These are phyloP conservation scores for Boletus edulis DNA, from an alignment of 768 basidiomycete genomes.

Conservation along the genomic window DNA sequence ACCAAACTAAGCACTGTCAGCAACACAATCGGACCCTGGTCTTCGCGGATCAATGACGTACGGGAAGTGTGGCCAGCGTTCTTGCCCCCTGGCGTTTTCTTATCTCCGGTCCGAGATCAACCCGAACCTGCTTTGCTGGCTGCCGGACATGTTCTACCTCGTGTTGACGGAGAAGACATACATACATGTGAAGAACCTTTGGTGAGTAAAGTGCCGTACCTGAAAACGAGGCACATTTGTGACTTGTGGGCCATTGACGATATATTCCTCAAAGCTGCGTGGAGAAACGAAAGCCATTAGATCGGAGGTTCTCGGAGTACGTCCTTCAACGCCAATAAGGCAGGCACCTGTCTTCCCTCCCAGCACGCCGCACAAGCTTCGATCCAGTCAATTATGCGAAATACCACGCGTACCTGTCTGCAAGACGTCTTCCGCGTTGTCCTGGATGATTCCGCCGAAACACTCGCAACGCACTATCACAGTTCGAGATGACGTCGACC, in stretches of 20 bases:
- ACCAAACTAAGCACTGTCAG: neutral
- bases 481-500: constrained; percentile 3
- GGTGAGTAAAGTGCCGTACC: constrained; percentile 18
- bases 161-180: constrained; percentile 18
- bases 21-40: constrained; percentile 1
- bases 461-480: constrained; percentile 5
- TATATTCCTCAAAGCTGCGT: constrained; percentile 10
- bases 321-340: constrained; percentile 22
- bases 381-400: constrained; percentile 13
- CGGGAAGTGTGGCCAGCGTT: constrained; percentile 8
- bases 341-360: constrained; percentile 20
- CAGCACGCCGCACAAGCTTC: constrained; percentile 25
- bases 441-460: constrained; percentile 27
- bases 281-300: neutral
- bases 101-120: constrained; percentile 30
- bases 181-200: neutral
- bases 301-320: neutral
- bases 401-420: constrained; percentile 9
- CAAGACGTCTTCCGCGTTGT: constrained; percentile 22
- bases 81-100: constrained; percentile 21
- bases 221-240: constrained; percentile 2
- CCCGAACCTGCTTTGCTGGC: constrained; percentile 5
- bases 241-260: neutral
- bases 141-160: constrained; percentile 3
- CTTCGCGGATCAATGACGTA: constrained; percentile 15